Evolutionary conservation across 176 grass and related monocot species (phyloP), one percentile per base, ranked within the genome.

Genomic region (Secale cereale): DNA sequence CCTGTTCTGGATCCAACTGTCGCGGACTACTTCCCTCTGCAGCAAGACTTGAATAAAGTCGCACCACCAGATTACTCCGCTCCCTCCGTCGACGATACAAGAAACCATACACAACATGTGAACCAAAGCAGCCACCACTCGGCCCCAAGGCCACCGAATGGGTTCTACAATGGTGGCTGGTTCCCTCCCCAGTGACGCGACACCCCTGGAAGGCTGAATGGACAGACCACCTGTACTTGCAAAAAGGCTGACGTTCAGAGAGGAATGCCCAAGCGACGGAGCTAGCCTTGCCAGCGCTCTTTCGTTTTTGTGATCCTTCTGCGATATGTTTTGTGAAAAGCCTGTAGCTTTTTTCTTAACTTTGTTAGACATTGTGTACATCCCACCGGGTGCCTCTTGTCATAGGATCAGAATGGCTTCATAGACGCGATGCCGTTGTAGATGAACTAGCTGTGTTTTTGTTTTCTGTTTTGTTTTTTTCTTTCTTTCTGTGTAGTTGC

Each of bases 161-260:
- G 85, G 20, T 15, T 77, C 64, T 81, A 77, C 81, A 84, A 62
- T 39, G 81, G 85, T 60, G 46, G 70, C 80, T 87, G 81, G 76
- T 91, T 87, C 70, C 85, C 85, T 77, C 89, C 89, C 31, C 77
- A 91, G 31, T 87, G 81, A 91, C 52, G 69, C 78, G 81, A 91
- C 52, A 62, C 78, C 22, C 10, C 15, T 78, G 43, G 13, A 81
- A 62, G 59, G 37, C n/a, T 48, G 7, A 39, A 27, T 48, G 59
- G 3, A 50, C 13, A 28, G 61, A 28, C 22, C 66, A 23, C 45
- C 37, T 74, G 80, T 79, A 1, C 79, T 75, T 82, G 59, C 77
- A 48, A 20, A 43, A 86, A 78, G 63, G 83, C 3, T 70, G 36
- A 35, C 62, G 25, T 19, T 66, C 59, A 76, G 26, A 20, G 65